These are phyloP conservation scores for Clavispora phyllophila DNA, from an alignment of 805 yeast species.

Conservation along the genomic window DNA sequence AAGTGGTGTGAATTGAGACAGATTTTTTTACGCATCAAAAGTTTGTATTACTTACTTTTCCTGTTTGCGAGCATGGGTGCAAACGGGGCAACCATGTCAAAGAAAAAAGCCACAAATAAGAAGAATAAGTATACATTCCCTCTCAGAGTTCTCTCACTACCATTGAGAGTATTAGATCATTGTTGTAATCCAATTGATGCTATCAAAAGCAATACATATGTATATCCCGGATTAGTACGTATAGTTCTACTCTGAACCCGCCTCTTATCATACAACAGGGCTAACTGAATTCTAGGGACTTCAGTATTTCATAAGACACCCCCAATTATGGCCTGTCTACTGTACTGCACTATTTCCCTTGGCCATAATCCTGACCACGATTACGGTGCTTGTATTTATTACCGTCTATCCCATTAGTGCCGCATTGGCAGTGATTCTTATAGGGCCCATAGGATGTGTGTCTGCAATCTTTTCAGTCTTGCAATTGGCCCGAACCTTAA, in stretches of 20 bases:
- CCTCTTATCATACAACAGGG: not conserved
- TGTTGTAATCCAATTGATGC: not conserved
- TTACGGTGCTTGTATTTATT: constrained; percentile 31
- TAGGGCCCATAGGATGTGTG: constrained; percentile 49
- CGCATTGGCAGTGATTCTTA: constrained; percentile 22
- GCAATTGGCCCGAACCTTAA: constrained; percentile 38
- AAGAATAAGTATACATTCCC: not conserved
- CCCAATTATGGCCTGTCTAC: constrained; percentile 44
- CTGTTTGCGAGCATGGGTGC: constrained; percentile 1
- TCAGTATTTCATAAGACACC: constrained; percentile 20
- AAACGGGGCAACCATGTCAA: not conserved
- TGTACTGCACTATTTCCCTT: constrained; percentile 44
- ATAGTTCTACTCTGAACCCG: not conserved
- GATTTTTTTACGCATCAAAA: not conserved
- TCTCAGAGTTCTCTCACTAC: not conserved
- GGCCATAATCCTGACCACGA: constrained; percentile 30
- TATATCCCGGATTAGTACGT: constrained; percentile 3
- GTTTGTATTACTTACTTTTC: not conserved
- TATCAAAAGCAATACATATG: not conserved
- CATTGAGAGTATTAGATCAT: not conserved
- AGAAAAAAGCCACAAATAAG: not conserved
- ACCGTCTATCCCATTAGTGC: constrained; percentile 42
- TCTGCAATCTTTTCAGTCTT: constrained; percentile 42
- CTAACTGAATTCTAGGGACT: constrained; percentile 10
- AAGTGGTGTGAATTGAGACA: no score